phyloP scores from a whole-genome alignment of 176 grass and related monocot species.

The Carex pumila region DNA sequence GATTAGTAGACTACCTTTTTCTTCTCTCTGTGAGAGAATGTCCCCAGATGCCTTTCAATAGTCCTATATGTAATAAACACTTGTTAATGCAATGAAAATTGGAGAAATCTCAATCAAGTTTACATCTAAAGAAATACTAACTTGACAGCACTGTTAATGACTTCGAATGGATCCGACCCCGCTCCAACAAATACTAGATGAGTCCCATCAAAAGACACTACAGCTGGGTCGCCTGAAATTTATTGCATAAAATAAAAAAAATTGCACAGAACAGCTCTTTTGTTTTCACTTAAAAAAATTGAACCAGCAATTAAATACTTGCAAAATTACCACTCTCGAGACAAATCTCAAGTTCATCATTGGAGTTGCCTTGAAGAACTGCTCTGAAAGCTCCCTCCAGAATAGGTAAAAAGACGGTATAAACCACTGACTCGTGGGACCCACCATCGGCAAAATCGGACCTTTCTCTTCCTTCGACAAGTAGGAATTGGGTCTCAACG shows the following conservation, averaged over 20 bases:
- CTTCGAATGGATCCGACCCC: constrained; percentile 67
- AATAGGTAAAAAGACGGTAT: constrained; percentile 66
- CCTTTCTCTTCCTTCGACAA: constrained; percentile 36
- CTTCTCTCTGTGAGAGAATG: constrained; percentile 67
- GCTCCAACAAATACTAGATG: constrained; percentile 68
- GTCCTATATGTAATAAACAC: constrained; percentile 33
- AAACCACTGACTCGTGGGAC: constrained; percentile 28
- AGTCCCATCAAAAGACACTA: constrained; percentile 60
- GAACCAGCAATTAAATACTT: neutral
- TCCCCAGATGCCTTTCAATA: constrained; percentile 71
- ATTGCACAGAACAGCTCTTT: constrained; percentile 7
- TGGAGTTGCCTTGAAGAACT: constrained; percentile 62
- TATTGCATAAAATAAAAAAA: neutral
- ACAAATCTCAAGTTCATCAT: constrained; percentile 74
- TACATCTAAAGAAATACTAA: constrained; percentile 30
- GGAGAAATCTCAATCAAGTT: neutral
- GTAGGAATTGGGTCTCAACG: constrained; percentile 67
- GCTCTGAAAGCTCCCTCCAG: constrained; percentile 67
- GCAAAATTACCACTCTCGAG: constrained; percentile 57
- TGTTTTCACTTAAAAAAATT: neutral
- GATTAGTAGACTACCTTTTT: constrained; percentile 47
- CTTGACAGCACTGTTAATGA: constrained; percentile 67
- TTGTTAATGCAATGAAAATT: neutral
- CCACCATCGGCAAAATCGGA: neutral
- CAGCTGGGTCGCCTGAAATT: constrained; percentile 53